phyloP scores from a whole-genome alignment of 1,284 basidiomycete genomes.

The Austroboletus novae-zelandiae region DNA sequence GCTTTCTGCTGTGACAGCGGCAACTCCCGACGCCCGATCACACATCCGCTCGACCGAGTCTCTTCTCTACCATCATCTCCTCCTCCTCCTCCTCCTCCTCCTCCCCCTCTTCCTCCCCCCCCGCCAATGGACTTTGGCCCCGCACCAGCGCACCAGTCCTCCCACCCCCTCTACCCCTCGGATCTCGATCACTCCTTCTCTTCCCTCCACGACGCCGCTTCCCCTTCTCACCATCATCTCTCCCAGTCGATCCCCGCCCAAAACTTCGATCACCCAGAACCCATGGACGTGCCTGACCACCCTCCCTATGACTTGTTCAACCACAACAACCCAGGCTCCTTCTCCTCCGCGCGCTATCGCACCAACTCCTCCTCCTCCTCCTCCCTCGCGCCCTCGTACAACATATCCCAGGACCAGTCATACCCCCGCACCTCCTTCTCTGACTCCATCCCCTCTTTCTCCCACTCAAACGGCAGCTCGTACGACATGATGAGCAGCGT shows the following conservation, averaged over 20 bases:
- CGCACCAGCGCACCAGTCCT: conserved; percentile 28
- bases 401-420: conserved; percentile 50
- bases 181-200: conserved; percentile 51
- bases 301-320: conserved; percentile 62
- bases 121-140: conserved; percentile 51
- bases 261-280: conserved; percentile 42
- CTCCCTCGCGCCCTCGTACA: conserved; percentile 53
- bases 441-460: conserved; percentile 58
- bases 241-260: conserved; percentile 35
- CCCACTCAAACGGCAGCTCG: conserved; percentile 45
- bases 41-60: conserved; percentile 35
- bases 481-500: conserved; percentile 65
- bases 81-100: conserved; percentile 16
- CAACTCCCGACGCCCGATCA: conserved; percentile 54
- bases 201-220: conserved; percentile 34
- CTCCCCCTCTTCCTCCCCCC: conserved; percentile 27
- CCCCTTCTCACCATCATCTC: conserved; percentile 34
- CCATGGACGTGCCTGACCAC: conserved; percentile 48
- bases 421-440: conserved; percentile 58
- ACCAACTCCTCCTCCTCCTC: conserved; percentile 66
- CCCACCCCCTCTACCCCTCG: conserved; percentile 47
- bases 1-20: conserved; percentile 41
- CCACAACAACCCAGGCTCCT: conserved; percentile 41
- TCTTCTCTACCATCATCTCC: conserved; percentile 18
- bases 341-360: conserved; percentile 59